Conservation (phyloP, 306 rosid species). For the Pterocarpus macrocarpus region DNA sequence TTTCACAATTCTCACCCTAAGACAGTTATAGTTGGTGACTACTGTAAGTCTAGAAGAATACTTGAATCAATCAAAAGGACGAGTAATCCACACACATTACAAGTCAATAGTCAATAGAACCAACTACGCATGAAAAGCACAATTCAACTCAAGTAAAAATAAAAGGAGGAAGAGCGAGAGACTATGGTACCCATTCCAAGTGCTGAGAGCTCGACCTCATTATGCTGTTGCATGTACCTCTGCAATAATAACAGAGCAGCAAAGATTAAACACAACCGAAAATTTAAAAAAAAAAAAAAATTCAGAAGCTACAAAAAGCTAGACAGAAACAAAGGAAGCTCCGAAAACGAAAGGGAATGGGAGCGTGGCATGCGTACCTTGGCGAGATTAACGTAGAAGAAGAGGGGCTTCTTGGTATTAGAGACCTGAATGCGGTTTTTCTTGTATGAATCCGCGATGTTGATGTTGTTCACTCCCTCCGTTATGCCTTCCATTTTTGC, state of each 20-base stretch:
- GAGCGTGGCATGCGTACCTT: conserved; percentile 51
- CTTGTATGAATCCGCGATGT: conserved; percentile 63
- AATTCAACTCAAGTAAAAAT: not conserved
- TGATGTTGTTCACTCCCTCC: conserved; percentile 67
- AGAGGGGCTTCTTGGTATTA: conserved; percentile 78
- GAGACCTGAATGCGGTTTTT: conserved; percentile 86
- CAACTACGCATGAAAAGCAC: not conserved
- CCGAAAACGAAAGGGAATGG: not conserved
- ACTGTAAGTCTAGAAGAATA: not conserved
- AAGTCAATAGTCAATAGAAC: not conserved
- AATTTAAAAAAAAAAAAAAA: not conserved
- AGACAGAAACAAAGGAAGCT: not conserved
- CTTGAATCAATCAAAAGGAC: not conserved
- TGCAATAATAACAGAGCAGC: conserved; percentile 42
- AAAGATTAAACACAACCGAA: conserved; percentile 20
- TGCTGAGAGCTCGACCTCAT: conserved; percentile 87
- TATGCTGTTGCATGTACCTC: conserved; percentile 86
- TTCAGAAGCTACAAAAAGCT: not conserved
- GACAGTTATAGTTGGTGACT: not conserved
- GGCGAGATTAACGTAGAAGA: conserved; percentile 83
- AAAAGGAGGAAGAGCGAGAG: not conserved
- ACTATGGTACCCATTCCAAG: conserved; percentile 77
- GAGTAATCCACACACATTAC: not conserved
- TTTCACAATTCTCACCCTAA: not conserved
- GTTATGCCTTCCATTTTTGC: conserved; percentile 63